These are phyloP conservation scores for Leishmania lainsoni DNA, from an alignment of 208 protist species.

Conservation along the genomic window DNA sequence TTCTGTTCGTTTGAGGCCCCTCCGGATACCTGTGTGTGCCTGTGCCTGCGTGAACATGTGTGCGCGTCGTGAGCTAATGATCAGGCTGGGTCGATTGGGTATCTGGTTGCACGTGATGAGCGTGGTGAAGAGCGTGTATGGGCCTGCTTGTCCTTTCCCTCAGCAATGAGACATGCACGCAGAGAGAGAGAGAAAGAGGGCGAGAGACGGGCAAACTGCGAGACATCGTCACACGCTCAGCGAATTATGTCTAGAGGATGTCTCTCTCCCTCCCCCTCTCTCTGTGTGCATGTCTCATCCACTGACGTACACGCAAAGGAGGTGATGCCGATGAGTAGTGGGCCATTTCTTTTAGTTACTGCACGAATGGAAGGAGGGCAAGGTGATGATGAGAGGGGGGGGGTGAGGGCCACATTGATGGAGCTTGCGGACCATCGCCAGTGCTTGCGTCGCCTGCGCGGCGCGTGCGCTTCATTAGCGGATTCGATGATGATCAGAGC, in stretches of 20 bases:
- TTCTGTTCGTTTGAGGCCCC: neutral
- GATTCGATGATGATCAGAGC: neutral
- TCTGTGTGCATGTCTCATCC: neutral
- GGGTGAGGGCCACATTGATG: neutral
- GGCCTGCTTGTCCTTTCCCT: neutral
- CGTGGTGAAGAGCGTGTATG: neutral
- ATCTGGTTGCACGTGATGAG: neutral
- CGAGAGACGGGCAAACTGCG: neutral
- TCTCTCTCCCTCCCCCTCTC: too few relatives aligned
- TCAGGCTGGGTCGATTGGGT: neutral
- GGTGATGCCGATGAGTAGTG: neutral
- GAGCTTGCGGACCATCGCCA: neutral
- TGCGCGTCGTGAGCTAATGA: neutral
- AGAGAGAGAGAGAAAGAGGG: neutral
- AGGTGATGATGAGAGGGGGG: neutral
- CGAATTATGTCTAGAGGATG: constrained; percentile 3
- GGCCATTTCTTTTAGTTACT: neutral
- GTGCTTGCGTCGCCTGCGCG: neutral
- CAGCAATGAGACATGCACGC: too few relatives aligned
- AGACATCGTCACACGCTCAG: neutral
- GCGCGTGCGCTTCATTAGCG: neutral
- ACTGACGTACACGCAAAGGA: neutral
- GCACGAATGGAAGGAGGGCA: neutral
- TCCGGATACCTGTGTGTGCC: neutral
- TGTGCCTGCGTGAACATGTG: neutral